A percentile compares a stretch with the other conserved stretches of the same genome.
Evolutionary conservation across 352 stramenopile genomes (phyloP).

Genomic region (Phytophthora tubulina): DNA sequence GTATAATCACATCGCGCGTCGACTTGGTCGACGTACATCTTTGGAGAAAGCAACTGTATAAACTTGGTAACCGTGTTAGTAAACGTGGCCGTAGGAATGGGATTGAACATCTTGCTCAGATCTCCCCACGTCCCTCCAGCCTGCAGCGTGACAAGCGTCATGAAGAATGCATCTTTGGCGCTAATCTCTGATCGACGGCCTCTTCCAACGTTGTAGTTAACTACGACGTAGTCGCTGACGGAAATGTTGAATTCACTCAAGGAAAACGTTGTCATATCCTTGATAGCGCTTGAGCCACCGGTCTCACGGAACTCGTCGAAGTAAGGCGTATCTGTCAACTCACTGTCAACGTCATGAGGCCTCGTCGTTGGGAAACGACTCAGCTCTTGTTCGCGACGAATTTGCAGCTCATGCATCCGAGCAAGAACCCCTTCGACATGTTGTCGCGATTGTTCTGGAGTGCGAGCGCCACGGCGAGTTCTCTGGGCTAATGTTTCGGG

Average conservation of each 20-base stretch:
- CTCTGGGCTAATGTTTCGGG: not conserved
- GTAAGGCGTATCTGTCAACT: not conserved
- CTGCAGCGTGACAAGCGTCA: constrained; percentile 6
- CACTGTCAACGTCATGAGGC: not conserved
- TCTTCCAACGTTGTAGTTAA: constrained; percentile 16
- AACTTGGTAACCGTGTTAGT: constrained; percentile 6
- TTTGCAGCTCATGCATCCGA: not conserved
- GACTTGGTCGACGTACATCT: constrained; percentile 11
- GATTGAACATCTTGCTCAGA: not conserved
- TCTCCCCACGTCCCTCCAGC: not conserved
- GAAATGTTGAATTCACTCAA: constrained; percentile 5
- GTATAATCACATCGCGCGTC: not conserved
- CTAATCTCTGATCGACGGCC: constrained; percentile 3
- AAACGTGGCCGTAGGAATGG: not conserved
- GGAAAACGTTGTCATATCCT: constrained; percentile 9
- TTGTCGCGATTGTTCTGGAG: not conserved
- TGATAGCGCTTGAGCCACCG: constrained; percentile 3
- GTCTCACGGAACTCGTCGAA: not conserved
- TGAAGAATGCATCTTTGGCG: constrained; percentile 13
- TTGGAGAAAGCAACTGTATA: constrained; percentile 4
- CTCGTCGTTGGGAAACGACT: not conserved
- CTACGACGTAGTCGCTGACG: constrained; percentile 1
- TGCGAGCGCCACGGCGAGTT: not conserved
- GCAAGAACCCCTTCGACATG: not conserved
- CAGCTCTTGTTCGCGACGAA: not conserved